Percentiles rank a stretch among this genome's conserved stretches.
Evolutionary conservation across 148 eudicot species (phyloP).

Genomic region (Diospyros lotus): DNA sequence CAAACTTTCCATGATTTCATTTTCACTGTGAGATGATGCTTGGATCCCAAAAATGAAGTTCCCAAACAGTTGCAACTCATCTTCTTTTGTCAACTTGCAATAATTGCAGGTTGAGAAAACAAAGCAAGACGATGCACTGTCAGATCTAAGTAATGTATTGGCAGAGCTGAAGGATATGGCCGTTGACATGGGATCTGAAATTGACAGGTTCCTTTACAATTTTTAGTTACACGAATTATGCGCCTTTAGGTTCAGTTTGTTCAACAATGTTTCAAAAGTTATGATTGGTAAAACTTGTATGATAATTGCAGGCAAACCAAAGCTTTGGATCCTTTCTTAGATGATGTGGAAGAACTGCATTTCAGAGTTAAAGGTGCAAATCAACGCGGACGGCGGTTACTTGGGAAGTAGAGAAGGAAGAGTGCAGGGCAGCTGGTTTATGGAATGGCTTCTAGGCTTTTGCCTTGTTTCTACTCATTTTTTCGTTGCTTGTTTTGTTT

Average conservation of each 20-base stretch:
- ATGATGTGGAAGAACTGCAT: conserved; percentile 18
- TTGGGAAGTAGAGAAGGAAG: conserved; percentile 16
- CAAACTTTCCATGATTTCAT: too few relatives aligned
- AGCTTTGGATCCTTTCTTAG: conserved; percentile 17
- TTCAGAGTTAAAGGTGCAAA: conserved; percentile 8
- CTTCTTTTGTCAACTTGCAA: not conserved
- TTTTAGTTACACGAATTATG: not conserved
- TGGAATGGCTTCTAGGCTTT: not conserved
- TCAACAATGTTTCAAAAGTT: too few relatives aligned
- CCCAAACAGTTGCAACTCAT: too few relatives aligned
- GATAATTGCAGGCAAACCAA: conserved; percentile 18
- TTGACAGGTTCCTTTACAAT: conserved; percentile 57
- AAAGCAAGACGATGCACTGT: conserved; percentile 81
- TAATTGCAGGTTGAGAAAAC: conserved; percentile 59
- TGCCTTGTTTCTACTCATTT: not conserved
- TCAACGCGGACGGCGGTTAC: conserved; percentile 16
- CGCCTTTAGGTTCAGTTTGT: too few relatives aligned
- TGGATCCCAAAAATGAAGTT: too few relatives aligned
- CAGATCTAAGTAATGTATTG: conserved; percentile 64
- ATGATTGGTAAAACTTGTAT: not conserved
- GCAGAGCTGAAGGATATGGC: conserved; percentile 95
- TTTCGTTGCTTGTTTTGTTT: too few relatives aligned
- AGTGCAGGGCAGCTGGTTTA: not conserved
- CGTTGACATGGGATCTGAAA: conserved; percentile 91
- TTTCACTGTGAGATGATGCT: too few relatives aligned